These are phyloP conservation scores for Asclepias syriaca DNA, from an alignment of 257 asterid genomes.

Conservation along the genomic window DNA sequence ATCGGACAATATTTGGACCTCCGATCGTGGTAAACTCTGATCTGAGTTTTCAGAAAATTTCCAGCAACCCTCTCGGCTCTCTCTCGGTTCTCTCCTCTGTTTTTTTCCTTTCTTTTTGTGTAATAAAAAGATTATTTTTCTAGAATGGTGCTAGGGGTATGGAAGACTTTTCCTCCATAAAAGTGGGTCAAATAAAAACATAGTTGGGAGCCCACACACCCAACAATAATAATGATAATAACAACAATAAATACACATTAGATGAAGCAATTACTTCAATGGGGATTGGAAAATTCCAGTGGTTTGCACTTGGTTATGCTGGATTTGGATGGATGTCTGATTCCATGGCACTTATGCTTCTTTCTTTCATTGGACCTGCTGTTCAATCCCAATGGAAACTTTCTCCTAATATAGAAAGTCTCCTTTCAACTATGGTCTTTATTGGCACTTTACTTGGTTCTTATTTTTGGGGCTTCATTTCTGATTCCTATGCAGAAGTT, in stretches of 20 bases:
- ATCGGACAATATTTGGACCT: no score
- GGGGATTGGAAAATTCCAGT: constrained; percentile 70
- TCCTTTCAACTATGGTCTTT: constrained; percentile 55
- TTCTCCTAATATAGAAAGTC: constrained; percentile 61
- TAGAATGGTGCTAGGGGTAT: no score
- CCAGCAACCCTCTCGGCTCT: no score
- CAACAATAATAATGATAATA: no score
- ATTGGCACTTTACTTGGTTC: constrained; percentile 74
- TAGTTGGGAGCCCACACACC: no score
- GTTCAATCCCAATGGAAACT: constrained; percentile 65
- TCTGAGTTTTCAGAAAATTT: no score
- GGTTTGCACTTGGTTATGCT: constrained; percentile 50
- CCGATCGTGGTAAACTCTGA: no score
- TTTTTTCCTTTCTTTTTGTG: no score
- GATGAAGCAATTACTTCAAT: constrained; percentile 60
- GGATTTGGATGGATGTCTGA: constrained; percentile 74
- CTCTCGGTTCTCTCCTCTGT: no score
- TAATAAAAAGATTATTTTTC: no score
- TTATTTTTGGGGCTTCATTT: constrained; percentile 59
- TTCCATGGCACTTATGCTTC: constrained; percentile 87
- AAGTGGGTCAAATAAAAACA: no score
- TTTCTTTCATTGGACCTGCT: constrained; percentile 68
- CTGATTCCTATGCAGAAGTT: constrained; percentile 66
- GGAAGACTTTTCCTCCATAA: no score
- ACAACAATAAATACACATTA: constrained; percentile 33